A percentile compares a stretch with the other conserved stretches of the same genome.
Evolutionary conservation across 2,329 filamentous ascomycete species (phyloP).

Genomic region (Cercospora zeae-maydis): DNA sequence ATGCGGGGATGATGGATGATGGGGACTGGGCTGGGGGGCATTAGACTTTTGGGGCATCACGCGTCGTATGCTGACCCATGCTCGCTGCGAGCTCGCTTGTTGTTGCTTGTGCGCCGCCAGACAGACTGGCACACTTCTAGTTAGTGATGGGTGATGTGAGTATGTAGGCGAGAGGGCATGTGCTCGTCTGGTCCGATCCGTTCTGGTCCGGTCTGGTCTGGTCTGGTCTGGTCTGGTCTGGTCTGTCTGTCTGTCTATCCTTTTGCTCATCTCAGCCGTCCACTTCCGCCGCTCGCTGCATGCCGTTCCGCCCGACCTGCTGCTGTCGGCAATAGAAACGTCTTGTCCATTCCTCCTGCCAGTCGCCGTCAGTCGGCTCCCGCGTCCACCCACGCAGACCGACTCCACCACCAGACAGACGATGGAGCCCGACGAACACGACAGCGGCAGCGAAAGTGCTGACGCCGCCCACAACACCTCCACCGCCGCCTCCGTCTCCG

Average conservation of each 20-base stretch:
- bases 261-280: neutral
- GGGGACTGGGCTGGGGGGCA: too few species aligned
- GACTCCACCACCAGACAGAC: conserved; percentile 11
- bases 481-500: neutral
- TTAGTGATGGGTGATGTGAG: too few species aligned
- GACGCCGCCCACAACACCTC: conserved; percentile 14
- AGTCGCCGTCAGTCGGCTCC: conserved; percentile 22
- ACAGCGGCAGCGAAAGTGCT: conserved; percentile 5
- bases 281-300: neutral
- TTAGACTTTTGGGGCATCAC: neutral
- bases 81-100: too few species aligned
- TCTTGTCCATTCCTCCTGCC: neutral
- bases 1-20: too few species aligned
- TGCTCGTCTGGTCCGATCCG: too few species aligned
- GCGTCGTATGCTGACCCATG: neutral
- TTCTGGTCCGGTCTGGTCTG: too few species aligned
- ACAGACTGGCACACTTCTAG: too few species aligned
- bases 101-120: too few species aligned
- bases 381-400: neutral
- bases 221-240: too few species aligned
- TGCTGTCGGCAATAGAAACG: neutral
- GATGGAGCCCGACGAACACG: conserved; percentile 1
- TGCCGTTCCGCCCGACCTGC: neutral
- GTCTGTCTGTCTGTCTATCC: neutral
- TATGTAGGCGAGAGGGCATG: too few species aligned